Percentiles rank a stretch among this genome's conserved stretches.
phyloP scores from a whole-genome alignment of 495 filamentous ascomycete species.

The Echria macrotheca region DNA sequence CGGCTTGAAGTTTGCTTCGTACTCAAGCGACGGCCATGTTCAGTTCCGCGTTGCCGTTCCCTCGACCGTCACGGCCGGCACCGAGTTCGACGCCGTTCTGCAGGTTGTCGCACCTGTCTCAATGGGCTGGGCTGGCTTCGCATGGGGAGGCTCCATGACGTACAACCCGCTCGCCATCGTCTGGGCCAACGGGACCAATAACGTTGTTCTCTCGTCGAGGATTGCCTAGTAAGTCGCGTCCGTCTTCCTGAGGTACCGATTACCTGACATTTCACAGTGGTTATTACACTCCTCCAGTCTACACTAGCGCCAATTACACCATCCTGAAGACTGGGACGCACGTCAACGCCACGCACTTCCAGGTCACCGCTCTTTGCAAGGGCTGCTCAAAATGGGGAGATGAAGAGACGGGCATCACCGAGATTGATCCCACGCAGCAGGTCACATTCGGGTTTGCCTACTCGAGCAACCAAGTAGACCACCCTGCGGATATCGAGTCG shows the following conservation, averaged over 20 bases:
- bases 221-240: conserved; percentile 36
- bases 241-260: not conserved
- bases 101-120: conserved; percentile 34
- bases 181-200: conserved; percentile 37
- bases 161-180: conserved; percentile 42
- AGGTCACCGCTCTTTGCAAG: conserved; percentile 38
- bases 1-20: conserved; percentile 37
- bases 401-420: conserved; percentile 33
- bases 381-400: conserved; percentile 42
- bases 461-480: conserved; percentile 30
- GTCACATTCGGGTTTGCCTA: conserved; percentile 39
- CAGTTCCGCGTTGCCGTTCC: conserved; percentile 39
- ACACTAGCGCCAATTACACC: conserved; percentile 33
- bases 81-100: conserved; percentile 37
- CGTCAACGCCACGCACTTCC: conserved; percentile 43
- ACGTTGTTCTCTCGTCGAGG: conserved; percentile 34
- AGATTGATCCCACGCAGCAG: conserved; percentile 32
- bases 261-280: conserved; percentile 29
- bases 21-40: conserved; percentile 32
- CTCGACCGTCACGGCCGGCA: conserved; percentile 24
- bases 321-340: conserved; percentile 36
- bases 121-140: conserved; percentile 41
- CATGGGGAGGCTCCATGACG: conserved; percentile 44
- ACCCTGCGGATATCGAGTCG: conserved; percentile 25
- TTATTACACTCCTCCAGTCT: conserved; percentile 37